Evolutionary conservation across 2,329 filamentous ascomycete genomes (phyloP).

Genomic region (Microsporum canis): DNA sequence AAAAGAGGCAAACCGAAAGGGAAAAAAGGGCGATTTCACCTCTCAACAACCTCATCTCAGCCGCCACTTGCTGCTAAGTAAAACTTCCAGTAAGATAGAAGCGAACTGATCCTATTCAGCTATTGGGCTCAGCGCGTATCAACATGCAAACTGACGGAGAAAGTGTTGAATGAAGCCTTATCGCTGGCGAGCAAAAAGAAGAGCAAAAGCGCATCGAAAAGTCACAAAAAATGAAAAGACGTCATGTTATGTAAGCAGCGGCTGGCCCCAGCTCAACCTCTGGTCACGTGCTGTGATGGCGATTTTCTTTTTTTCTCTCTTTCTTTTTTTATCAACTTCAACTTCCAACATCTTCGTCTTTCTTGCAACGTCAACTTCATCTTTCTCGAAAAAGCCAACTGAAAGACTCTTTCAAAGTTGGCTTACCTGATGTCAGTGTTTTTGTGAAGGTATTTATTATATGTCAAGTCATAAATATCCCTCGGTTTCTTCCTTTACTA

Average conservation of each 20-base stretch:
- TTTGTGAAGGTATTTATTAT: not conserved
- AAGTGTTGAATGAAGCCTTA: not conserved
- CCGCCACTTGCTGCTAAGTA: not conserved
- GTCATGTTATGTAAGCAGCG: constrained; percentile 2
- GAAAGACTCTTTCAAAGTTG: not conserved
- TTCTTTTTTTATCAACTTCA: not conserved
- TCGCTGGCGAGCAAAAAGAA: not conserved
- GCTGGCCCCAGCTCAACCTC: not conserved
- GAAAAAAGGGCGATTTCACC: not conserved
- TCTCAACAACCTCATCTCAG: not conserved
- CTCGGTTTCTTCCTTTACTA: not conserved
- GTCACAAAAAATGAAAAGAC: not conserved
- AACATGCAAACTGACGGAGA: not conserved
- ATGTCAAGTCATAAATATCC: not conserved
- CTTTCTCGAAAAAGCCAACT: not conserved
- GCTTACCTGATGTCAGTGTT: not conserved
- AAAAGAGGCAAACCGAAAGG: not conserved
- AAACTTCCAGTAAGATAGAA: not conserved
- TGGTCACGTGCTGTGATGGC: not conserved
- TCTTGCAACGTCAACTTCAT: not conserved
- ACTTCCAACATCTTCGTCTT: not conserved
- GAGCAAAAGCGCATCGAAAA: not conserved
- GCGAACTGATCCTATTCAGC: not conserved
- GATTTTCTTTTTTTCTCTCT: not conserved
- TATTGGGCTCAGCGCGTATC: not conserved